Evolutionary conservation across 2,329 filamentous ascomycete species (phyloP), one percentile per base, ranked within the genome.

Genomic region (Thermothelomyces thermophilus): DNA sequence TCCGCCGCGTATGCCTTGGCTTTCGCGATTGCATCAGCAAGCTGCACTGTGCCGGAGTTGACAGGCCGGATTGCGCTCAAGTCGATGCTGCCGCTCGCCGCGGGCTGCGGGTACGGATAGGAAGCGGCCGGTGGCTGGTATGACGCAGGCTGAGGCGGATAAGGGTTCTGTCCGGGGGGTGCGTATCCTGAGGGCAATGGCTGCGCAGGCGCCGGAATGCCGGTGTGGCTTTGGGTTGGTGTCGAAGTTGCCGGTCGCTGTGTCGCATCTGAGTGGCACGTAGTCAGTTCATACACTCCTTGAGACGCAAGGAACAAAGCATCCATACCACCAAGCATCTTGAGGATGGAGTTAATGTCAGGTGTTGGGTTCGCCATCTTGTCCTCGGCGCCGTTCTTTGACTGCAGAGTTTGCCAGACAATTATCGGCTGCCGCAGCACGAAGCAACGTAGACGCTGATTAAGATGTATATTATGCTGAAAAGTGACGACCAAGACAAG

Each of bases 21-120:
- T 65, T 90, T 88, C 34, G 89, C 87, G 60, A 95, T 84, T 42
- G 88, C 86, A 66, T 94, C 88, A 51, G 85, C 80, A 56, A 95
- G 84, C 67, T 84, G 91, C 13, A 94, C 84, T 17, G 85, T 88
- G 51, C 89, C 89, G 26, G 86, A 87, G 64, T 79, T 88, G 48
- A 85, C 78, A 4, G 89, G 88, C 61, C 86, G 86, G 63, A 93
- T 87, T 48, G 80, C 77, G 68, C 84, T 90, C 46, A 95, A 70
- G 63, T 95, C 88, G 55, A 94, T 74, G 59, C 80, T 90, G 44
- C 88, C 88, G 52, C 85, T 86, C 49, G 77, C 77, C 5, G 84
- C 80, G 2, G 87, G 86, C 58, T 83, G 82, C 3, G 86, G 85
- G 37, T 65, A 67, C 4, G 52, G 30, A 35, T 66, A 64, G 7